Percentiles rank a stretch among this genome's conserved stretches.
Conservation (phyloP, 371 early-diverging fungal species). For the Chytridium lagenaria region DNA sequence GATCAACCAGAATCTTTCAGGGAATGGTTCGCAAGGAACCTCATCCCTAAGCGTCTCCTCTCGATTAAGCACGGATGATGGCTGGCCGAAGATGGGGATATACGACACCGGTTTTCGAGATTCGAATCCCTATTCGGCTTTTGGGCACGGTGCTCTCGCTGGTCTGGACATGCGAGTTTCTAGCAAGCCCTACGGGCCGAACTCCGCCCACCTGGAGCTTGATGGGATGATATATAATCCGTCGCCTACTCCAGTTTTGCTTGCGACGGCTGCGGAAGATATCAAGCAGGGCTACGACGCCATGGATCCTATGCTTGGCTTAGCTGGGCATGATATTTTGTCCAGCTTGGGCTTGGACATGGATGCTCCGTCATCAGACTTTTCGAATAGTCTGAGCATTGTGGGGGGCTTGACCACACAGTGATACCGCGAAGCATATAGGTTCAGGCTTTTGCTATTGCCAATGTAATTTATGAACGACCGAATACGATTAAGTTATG, state of each 20-base stretch:
- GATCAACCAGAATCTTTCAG: slow-evolving; percentile 8
- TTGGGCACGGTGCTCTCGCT: not conserved
- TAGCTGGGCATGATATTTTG: slow-evolving; percentile 6
- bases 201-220: not conserved
- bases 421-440: not conserved
- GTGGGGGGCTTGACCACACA: not conserved
- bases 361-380: too few species aligned
- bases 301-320: not conserved
- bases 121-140: not conserved
- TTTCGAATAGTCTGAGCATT: too few species aligned
- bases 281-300: slow-evolving; percentile 13
- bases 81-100: not conserved
- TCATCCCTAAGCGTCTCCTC: not conserved
- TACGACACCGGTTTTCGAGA: not conserved
- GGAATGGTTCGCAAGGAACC: not conserved
- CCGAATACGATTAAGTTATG: not conserved
- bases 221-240: not conserved
- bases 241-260: not conserved
- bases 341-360: slow-evolving; percentile 10
- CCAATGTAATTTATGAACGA: not conserved
- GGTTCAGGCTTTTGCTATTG: slow-evolving; percentile 2
- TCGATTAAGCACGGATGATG: not conserved
- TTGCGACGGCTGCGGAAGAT: slow-evolving; percentile 21
- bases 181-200: not conserved
- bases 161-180: not conserved